A percentile compares a stretch with the other conserved stretches of the same genome.
Conservation (phyloP, 1,284 basidiomycete genomes). For the Rhizoctonia solani region DNA sequence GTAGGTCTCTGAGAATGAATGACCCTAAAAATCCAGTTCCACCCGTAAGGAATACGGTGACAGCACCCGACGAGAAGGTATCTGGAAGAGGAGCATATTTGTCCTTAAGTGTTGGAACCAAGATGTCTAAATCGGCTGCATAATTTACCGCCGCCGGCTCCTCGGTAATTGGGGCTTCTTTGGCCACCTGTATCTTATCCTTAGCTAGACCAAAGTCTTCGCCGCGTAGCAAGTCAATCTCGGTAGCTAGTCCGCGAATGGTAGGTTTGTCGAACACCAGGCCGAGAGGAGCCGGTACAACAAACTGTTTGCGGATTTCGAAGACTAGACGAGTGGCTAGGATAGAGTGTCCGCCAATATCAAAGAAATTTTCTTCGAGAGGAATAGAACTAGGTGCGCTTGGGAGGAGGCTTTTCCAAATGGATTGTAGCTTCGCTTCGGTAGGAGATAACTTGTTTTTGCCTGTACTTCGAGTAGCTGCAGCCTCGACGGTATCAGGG, state of each 20-base stretch:
- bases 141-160: constrained; percentile 55
- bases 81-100: constrained; percentile 60
- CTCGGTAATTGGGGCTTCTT: constrained; percentile 38
- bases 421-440: constrained; percentile 76
- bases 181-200: constrained; percentile 44
- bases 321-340: constrained; percentile 97
- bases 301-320: constrained; percentile 91
- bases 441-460: constrained; percentile 60
- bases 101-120: constrained; percentile 62
- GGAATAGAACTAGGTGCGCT: constrained; percentile 79
- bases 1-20: constrained; percentile 84
- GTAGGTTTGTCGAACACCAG: constrained; percentile 94
- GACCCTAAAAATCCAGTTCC: constrained; percentile 97
- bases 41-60: constrained; percentile 93
- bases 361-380: constrained; percentile 96
- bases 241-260: constrained; percentile 74
- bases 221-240: constrained; percentile 77
- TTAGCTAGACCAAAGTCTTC: constrained; percentile 76
- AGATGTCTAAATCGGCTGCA: constrained; percentile 73
- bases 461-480: constrained; percentile 47
- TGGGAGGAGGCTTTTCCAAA: constrained; percentile 87
- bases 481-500: constrained; percentile 90
- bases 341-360: constrained; percentile 98
- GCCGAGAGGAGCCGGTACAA: constrained; percentile 89
- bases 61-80: constrained; percentile 56